Evolutionary conservation across 306 rosid genomes (phyloP).

Genomic region (Cucumis cinereus): DNA sequence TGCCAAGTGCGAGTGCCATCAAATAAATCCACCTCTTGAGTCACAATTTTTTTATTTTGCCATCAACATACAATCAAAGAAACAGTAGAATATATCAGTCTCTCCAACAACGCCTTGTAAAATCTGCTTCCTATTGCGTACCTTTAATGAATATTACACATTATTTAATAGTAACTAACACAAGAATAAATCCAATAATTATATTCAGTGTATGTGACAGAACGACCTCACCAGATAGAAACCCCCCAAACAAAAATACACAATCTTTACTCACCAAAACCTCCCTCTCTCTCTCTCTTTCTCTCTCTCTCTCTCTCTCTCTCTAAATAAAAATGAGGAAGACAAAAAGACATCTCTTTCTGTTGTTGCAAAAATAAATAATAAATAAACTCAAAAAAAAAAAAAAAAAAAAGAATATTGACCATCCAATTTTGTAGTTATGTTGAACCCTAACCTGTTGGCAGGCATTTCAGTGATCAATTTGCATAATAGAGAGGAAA

Average conservation of each 20-base stretch:
- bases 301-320: not conserved
- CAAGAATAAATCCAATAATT: constrained; percentile 98
- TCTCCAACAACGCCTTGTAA: not conserved
- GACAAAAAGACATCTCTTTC: not conserved
- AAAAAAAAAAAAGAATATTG: not conserved
- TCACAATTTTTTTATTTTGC: not conserved
- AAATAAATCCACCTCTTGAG: not conserved
- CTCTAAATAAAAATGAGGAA: not conserved
- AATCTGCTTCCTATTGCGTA: not conserved
- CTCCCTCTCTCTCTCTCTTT: not conserved
- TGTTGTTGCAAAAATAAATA: constrained; percentile 9
- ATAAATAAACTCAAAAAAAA: not conserved
- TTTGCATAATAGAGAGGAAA: not conserved
- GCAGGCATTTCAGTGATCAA: not conserved
- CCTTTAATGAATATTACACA: constrained; percentile 19
- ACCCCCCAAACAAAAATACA: not conserved
- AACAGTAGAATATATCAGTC: not conserved
- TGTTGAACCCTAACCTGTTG: not conserved
- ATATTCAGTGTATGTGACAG: constrained; percentile 33
- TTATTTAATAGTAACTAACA: constrained; percentile 45
- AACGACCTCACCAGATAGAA: constrained; percentile 36
- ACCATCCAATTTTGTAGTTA: constrained; percentile 4
- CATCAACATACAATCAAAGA: not conserved
- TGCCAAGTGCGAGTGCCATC: not conserved
- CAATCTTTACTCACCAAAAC: not conserved